A percentile compares a stretch with the other conserved stretches of the same genome.
These are phyloP conservation scores for Pulveroboletus sp. DNA, from an alignment of 768 basidiomycete species.

Conservation along the genomic window DNA sequence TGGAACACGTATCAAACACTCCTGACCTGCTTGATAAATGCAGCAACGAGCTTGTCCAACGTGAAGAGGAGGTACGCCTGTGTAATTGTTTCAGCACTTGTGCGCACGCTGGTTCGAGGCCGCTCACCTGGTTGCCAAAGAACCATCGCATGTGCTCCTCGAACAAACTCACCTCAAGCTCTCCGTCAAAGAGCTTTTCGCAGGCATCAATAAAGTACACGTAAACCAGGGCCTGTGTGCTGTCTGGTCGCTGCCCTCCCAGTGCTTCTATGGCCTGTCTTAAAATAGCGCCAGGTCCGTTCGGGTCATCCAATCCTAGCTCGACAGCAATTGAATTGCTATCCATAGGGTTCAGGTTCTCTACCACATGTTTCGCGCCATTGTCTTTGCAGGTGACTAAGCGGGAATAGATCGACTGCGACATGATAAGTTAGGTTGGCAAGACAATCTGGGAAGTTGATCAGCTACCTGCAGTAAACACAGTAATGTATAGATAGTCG, in stretches of 20 bases:
- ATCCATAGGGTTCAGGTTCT: constrained; percentile 60
- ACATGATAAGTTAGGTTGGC: constrained; percentile 1
- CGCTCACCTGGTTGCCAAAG: constrained; percentile 76
- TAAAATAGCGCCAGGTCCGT: constrained; percentile 62
- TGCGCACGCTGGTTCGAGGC: neutral
- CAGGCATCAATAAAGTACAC: constrained; percentile 84
- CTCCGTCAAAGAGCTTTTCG: constrained; percentile 90
- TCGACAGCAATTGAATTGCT: constrained; percentile 80
- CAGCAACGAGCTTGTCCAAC: constrained; percentile 85
- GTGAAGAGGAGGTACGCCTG: constrained; percentile 93
- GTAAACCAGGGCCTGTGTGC: constrained; percentile 69
- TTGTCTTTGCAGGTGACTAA: constrained; percentile 81
- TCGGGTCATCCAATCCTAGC: constrained; percentile 81
- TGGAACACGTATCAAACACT: neutral
- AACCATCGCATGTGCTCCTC: constrained; percentile 96
- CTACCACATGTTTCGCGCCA: constrained; percentile 61
- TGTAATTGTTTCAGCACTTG: constrained; percentile 26
- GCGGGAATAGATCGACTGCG: constrained; percentile 83
- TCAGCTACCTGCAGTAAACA: constrained; percentile 74
- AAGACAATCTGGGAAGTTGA: constrained; percentile 1
- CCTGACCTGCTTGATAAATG: constrained; percentile 84
- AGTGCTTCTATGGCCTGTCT: constrained; percentile 61
- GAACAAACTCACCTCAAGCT: constrained; percentile 86
- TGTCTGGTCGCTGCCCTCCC: constrained; percentile 43
- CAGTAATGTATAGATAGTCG: constrained; percentile 85